Percentiles rank a stretch among this genome's conserved stretches.
Conservation (phyloP, 1,284 basidiomycete genomes). For the Ganoderma resinaceum region DNA sequence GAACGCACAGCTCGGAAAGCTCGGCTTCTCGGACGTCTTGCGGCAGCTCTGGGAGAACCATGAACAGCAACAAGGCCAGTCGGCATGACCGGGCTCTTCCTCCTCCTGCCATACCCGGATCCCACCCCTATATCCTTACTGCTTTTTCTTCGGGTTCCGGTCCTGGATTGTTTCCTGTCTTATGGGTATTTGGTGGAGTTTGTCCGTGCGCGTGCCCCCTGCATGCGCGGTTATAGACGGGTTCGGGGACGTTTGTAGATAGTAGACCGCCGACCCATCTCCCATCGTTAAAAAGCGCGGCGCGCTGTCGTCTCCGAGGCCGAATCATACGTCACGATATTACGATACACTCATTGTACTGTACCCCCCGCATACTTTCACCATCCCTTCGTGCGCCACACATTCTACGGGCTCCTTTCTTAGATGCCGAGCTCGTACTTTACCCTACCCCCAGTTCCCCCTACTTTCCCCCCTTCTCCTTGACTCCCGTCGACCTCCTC, state of each 20-base stretch:
- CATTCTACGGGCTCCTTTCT: constrained; percentile 13
- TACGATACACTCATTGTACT: constrained; percentile 39
- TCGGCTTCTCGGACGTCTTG: constrained; percentile 88
- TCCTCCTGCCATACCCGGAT: neutral
- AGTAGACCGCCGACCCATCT: constrained; percentile 20
- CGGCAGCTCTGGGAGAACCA: constrained; percentile 73
- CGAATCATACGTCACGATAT: constrained; percentile 27
- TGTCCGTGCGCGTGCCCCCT: constrained; percentile 3
- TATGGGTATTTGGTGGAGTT: constrained; percentile 15
- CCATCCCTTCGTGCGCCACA: constrained; percentile 14
- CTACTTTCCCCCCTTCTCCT: constrained; percentile 3
- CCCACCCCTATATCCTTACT: neutral
- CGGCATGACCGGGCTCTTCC: constrained; percentile 31
- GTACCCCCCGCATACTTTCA: constrained; percentile 29
- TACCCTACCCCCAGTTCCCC: constrained; percentile 3
- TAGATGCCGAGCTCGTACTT: constrained; percentile 28
- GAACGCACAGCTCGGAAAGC: constrained; percentile 86
- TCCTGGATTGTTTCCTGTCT: constrained; percentile 17
- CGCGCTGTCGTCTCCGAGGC: constrained; percentile 20
- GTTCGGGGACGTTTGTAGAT: constrained; percentile 27
- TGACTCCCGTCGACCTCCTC: neutral
- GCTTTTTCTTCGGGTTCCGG: constrained; percentile 6
- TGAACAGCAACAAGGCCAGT: constrained; percentile 43
- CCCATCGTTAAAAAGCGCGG: constrained; percentile 30
- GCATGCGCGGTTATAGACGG: constrained; percentile 28